A percentile compares a stretch with the other conserved stretches of the same genome.
phyloP scores from a whole-genome alignment of 139 green algal genomes.

The Chlamydomonas sp. region DNA sequence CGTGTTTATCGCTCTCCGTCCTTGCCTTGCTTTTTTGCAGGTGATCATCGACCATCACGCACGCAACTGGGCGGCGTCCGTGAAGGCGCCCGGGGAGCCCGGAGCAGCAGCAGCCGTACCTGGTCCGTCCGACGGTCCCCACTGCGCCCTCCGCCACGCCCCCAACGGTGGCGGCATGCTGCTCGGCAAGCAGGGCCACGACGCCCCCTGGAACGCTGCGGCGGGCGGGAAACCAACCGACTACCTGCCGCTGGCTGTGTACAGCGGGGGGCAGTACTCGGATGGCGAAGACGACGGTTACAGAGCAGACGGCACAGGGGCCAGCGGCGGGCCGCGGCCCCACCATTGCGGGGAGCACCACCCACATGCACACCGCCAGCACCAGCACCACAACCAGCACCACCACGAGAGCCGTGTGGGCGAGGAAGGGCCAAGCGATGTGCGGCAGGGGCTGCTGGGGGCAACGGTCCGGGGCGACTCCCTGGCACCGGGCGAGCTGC shows the following conservation, averaged over 20 bases:
- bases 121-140: not conserved
- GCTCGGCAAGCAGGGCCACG: too few relatives aligned
- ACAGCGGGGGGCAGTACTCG: too few relatives aligned
- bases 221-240: too few relatives aligned
- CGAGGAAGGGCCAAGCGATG: not conserved
- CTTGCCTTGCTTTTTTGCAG: not conserved
- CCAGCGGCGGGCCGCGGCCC: not conserved
- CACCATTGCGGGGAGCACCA: not conserved
- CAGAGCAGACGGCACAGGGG: too few relatives aligned
- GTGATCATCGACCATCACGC: conserved; percentile 41
- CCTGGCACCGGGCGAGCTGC: too few relatives aligned
- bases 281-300: too few relatives aligned
- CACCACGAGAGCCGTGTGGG: not conserved
- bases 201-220: too few relatives aligned
- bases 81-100: not conserved
- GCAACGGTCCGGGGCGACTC: too few relatives aligned
- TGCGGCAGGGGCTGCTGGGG: conserved; percentile 10
- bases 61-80: conserved; percentile 1
- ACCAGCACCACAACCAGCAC: not conserved
- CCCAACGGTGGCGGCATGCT: not conserved
- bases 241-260: too few relatives aligned
- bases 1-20: not conserved
- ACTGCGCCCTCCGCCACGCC: not conserved
- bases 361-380: not conserved
- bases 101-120: not conserved